Percentiles rank a stretch among this genome's conserved stretches.
These are phyloP conservation scores for Fusarium albosuccineum DNA, from an alignment of 2,329 filamentous ascomycete species.

Conservation along the genomic window DNA sequence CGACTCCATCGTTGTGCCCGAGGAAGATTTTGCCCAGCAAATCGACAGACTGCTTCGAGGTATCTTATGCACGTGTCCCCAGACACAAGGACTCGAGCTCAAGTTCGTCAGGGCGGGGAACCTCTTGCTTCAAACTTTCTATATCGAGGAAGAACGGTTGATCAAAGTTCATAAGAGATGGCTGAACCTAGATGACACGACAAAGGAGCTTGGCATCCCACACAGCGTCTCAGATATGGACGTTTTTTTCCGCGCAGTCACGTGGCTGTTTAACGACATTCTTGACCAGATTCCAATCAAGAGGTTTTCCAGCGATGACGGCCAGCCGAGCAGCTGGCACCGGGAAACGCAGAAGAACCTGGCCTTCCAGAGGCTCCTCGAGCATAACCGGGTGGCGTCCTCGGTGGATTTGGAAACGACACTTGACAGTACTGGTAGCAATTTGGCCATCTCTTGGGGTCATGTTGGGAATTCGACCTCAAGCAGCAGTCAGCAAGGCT, in stretches of 20 bases:
- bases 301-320: no score
- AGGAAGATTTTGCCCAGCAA: not conserved
- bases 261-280: no score
- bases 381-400: not conserved
- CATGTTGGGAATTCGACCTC: no score
- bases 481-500: not conserved
- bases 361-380: not conserved
- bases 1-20: not conserved
- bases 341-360: no score
- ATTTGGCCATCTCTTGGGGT: no score
- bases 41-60: conserved; percentile 4
- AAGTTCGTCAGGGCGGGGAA: conserved; percentile 6
- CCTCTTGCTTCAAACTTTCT: not conserved
- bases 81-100: no score
- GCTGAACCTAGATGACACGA: not conserved
- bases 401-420: no score
- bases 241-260: no score
- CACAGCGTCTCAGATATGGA: not conserved
- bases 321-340: no score
- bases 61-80: no score
- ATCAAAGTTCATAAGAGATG: conserved; percentile 23
- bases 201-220: not conserved
- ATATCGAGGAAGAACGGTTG: not conserved
- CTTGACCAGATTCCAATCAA: no score
- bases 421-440: no score